These are phyloP conservation scores for Boechera divaricarpa DNA, from an alignment of 345 rosid genomes.

Conservation along the genomic window DNA sequence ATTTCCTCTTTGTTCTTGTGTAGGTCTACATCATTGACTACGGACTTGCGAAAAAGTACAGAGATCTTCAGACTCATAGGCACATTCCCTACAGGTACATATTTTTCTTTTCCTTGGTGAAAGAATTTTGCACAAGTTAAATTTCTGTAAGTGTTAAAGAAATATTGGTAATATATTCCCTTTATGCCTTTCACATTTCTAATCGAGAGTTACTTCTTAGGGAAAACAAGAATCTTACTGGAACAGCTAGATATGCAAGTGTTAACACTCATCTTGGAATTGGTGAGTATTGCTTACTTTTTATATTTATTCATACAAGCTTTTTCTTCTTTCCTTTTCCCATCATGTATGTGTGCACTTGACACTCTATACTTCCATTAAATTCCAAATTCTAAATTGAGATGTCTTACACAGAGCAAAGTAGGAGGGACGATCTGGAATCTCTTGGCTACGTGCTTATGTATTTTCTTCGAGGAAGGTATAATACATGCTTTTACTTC, in stretches of 20 bases:
- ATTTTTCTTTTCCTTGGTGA: background rate
- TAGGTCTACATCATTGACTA: slow-evolving; percentile 84
- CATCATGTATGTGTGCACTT: slow-evolving; percentile 4
- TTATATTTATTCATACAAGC: background rate
- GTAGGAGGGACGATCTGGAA: slow-evolving; percentile 99
- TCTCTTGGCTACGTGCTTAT: slow-evolving; percentile 98
- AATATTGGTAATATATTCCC: background rate
- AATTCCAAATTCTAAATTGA: slow-evolving; percentile 18
- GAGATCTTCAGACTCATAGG: slow-evolving; percentile 51
- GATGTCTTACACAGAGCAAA: slow-evolving; percentile 67
- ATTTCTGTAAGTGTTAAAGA: background rate
- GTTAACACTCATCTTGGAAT: slow-evolving; percentile 98
- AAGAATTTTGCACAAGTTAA: background rate
- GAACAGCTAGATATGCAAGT: slow-evolving; percentile 97
- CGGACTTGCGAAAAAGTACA: slow-evolving; percentile 65
- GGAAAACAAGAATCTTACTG: slow-evolving; percentile 96
- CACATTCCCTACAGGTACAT: slow-evolving; percentile 49
- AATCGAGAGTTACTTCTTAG: slow-evolving; percentile 48
- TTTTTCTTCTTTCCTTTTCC: background rate
- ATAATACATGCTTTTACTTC: slow-evolving; percentile 12
- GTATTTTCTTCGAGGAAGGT: slow-evolving; percentile 99
- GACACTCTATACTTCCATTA: background rate
- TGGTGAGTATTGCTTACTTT: slow-evolving; percentile 57
- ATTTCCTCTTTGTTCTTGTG: slow-evolving; percentile 20
- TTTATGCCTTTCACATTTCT: slow-evolving; percentile 26